phyloP scores from a whole-genome alignment of 192 early-diverging fungal species.

The Coemansia reversa region DNA sequence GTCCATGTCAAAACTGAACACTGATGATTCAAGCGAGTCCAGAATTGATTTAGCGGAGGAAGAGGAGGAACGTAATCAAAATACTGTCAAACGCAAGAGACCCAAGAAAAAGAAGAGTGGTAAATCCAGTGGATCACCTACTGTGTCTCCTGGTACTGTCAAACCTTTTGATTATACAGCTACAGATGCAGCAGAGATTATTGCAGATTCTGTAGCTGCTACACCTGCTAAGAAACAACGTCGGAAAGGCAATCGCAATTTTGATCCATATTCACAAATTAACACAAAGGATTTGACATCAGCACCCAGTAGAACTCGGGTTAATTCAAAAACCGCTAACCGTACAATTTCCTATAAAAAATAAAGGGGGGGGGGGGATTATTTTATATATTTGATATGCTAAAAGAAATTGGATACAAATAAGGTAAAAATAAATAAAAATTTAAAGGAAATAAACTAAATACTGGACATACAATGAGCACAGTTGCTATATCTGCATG shows the following conservation, averaged over 20 bases:
- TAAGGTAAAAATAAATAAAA: background rate
- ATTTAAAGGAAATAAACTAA: background rate
- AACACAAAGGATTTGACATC: conserved; percentile 17
- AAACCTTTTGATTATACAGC: conserved; percentile 23
- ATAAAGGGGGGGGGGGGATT: conserved; percentile 7
- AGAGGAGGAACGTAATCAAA: no score
- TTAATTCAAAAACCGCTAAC: conserved; percentile 34
- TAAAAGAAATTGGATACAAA: background rate
- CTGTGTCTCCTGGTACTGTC: conserved; percentile 9
- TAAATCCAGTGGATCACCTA: background rate
- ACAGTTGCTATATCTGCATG: conserved; percentile 21
- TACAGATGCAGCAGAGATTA: conserved; percentile 8
- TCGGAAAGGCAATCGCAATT: background rate
- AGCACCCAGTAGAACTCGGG: conserved; percentile 8
- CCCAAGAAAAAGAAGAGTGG: background rate
- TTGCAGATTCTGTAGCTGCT: conserved; percentile 8
- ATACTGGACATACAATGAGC: conserved; percentile 6
- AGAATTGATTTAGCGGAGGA: conserved; percentile 21
- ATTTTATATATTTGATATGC: background rate
- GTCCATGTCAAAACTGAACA: conserved; percentile 12
- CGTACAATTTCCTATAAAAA: conserved; percentile 38
- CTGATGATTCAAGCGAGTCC: conserved; percentile 8
- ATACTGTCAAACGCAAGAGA: background rate
- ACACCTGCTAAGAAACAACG: no score
- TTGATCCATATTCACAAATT: conserved; percentile 40